Percentiles rank a stretch among this genome's conserved stretches.
phyloP scores from a whole-genome alignment of 495 filamentous ascomycete species.

The Aeminium ludgeri region DNA sequence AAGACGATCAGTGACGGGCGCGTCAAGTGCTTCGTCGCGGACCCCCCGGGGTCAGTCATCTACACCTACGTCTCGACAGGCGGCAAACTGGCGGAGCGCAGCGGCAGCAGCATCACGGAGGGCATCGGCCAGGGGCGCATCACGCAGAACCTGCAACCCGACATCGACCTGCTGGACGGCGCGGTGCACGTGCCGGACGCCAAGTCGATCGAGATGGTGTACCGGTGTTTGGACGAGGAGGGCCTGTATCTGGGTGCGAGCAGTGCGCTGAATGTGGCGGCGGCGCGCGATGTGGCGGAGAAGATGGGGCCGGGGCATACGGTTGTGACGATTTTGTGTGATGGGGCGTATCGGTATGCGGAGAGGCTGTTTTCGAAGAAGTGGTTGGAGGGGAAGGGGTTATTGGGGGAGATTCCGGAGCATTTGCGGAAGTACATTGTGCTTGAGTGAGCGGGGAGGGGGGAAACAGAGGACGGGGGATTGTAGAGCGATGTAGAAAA shows the following conservation, averaged over 20 bases:
- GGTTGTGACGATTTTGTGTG: conserved; percentile 83
- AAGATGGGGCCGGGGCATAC: conserved; percentile 78
- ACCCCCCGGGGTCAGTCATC: conserved; percentile 82
- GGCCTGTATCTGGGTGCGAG: conserved; percentile 92
- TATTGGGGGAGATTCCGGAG: conserved; percentile 68
- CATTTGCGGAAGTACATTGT: conserved; percentile 86
- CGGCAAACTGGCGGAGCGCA: conserved; percentile 63
- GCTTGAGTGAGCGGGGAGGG: no score
- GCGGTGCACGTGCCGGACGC: conserved; percentile 74
- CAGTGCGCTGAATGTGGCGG: conserved; percentile 82
- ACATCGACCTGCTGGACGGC: conserved; percentile 74
- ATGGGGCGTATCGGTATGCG: conserved; percentile 92
- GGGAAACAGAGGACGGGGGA: no score
- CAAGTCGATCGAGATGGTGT: conserved; percentile 95
- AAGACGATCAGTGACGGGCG: conserved; percentile 64
- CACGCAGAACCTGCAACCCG: conserved; percentile 78
- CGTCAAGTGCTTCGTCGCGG: conserved; percentile 83
- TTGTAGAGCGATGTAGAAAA: no score
- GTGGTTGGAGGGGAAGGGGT: conserved; percentile 74
- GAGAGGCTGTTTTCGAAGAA: conserved; percentile 78
- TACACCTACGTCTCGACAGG: conserved; percentile 81
- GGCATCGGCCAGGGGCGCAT: conserved; percentile 96
- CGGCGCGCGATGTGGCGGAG: conserved; percentile 85
- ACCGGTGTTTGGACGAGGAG: conserved; percentile 90
- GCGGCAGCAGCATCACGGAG: conserved; percentile 83